A percentile compares a stretch with the other conserved stretches of the same genome.
phyloP scores from a whole-genome alignment of 352 stramenopile species.

The Elongisporangium prolatum region DNA sequence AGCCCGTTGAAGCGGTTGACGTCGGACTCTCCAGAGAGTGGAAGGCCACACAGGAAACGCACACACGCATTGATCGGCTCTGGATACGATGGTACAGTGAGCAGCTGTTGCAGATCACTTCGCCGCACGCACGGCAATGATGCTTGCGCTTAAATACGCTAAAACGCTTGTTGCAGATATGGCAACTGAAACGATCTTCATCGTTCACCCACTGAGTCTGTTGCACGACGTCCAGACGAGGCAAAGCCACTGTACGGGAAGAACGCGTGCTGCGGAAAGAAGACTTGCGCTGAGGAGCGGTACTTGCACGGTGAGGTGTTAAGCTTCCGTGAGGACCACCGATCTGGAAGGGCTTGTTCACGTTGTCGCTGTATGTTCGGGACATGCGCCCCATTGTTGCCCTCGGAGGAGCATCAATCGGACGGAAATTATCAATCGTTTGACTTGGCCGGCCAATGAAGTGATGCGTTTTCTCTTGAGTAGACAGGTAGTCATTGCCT shows the following conservation, averaged over 20 bases:
- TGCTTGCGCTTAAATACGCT: slow-evolving; percentile 88
- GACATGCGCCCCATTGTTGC: slow-evolving; percentile 29
- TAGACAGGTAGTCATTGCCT: slow-evolving; percentile 51
- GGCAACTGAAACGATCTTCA: slow-evolving; percentile 79
- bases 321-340: slow-evolving; percentile 10
- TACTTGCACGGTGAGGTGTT: slow-evolving; percentile 16
- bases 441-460: slow-evolving; percentile 24
- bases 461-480: slow-evolving; percentile 4
- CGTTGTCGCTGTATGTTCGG: slow-evolving; percentile 36
- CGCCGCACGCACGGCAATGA: slow-evolving; percentile 78
- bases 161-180: slow-evolving; percentile 88
- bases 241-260: slow-evolving; percentile 66
- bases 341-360: slow-evolving; percentile 24
- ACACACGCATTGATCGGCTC: slow-evolving; percentile 81
- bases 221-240: slow-evolving; percentile 70
- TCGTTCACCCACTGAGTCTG: slow-evolving; percentile 84
- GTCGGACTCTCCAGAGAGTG: slow-evolving; percentile 77
- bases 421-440: slow-evolving; percentile 44
- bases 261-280: slow-evolving; percentile 74
- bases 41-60: slow-evolving; percentile 79
- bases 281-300: slow-evolving; percentile 53
- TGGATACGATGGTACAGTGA: slow-evolving; percentile 82
- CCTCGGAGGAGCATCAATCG: slow-evolving; percentile 40
- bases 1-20: slow-evolving; percentile 41
- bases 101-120: slow-evolving; percentile 85